A percentile compares a stretch with the other conserved stretches of the same genome.
Evolutionary conservation across 2,329 filamentous ascomycete species (phyloP).

Genomic region (Apiospora sp.): DNA sequence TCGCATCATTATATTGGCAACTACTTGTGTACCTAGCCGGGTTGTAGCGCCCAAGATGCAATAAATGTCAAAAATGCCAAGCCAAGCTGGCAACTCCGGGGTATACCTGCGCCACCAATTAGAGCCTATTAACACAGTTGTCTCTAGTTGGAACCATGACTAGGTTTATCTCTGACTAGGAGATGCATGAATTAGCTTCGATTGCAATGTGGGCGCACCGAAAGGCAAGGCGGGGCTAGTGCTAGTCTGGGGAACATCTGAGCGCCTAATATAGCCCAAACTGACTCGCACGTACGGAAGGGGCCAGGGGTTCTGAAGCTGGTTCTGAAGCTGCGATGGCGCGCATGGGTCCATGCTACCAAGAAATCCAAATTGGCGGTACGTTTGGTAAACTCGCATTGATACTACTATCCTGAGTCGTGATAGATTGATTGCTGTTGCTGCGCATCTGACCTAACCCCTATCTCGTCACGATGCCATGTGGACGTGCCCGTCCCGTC

Average conservation of each 20-base stretch:
- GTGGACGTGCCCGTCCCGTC: neutral
- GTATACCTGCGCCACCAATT: neutral
- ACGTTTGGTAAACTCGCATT: neutral
- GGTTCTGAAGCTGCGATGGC: neutral
- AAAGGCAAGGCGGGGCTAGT: neutral
- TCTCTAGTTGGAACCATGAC: neutral
- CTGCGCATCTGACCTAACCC: neutral
- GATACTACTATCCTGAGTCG: neutral
- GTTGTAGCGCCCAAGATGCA: neutral
- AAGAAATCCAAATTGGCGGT: neutral
- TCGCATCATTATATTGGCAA: neutral
- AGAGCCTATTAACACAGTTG: neutral
- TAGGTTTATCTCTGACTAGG: neutral
- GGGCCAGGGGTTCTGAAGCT: neutral
- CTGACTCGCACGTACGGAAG: neutral
- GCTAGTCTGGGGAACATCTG: neutral
- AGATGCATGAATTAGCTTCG: neutral
- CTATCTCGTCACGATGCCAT: neutral
- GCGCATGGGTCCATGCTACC: neutral
- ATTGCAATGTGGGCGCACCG: neutral
- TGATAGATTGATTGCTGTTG: conserved; percentile 2
- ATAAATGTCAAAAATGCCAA: neutral
- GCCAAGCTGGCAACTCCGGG: neutral
- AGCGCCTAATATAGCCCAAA: conserved; percentile 8
- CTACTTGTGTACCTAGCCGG: neutral